Base-by-base conservation (phyloP, 805 yeast genomes). In the Blastobotrys muscicola region DNA sequence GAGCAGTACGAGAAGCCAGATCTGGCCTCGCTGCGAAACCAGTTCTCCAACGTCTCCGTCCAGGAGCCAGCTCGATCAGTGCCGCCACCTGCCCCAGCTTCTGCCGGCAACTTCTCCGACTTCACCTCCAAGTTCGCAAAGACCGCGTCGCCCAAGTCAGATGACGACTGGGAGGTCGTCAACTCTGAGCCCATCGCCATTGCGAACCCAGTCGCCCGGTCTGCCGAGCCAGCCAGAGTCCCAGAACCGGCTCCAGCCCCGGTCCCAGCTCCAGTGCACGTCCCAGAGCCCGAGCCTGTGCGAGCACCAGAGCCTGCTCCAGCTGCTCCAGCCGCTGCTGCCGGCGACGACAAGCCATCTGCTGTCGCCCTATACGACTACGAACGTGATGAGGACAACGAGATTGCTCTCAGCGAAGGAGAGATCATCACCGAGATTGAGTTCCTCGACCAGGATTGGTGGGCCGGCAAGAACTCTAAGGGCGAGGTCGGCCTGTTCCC, bases 401-500 rank as follows among this genome's bases (percentile, higher is more conserved):
- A 84, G 59, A 75, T 84, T 41, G 70, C 70, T 0, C 74, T 84
- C 39, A 66, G 51, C 13, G 89, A 80, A 52, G 87, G 84, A 42
- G 92, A 84, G 50, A 51, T 59, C 31, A 75, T 84, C 48, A 64
- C 71, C n/a, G 76, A 76, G 23, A 78, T 85, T 49, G 82, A 81
- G 48, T 72, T 77, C 52, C 74, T 78, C 11, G 87, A 81, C 56
- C 83, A 78, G 45, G 87, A 80, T 52, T 84, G 90, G 90, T 92
- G 97, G 97, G 68, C 82, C 43, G 98, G 98, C 41, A 78, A 76
- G 49, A 74, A 84, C 55, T 45, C 62, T 23, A 64, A 75, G 13
- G 97, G 96, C 36, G 85, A 78, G 50, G 71, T 72, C 51, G 96
- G 95, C 38, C 67, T 90, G 45, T 90, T 90, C 78, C 98, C 98